Evolutionary conservation across 176 grass and related monocot genomes (phyloP).

Genomic region (Ensete ventricosum): DNA sequence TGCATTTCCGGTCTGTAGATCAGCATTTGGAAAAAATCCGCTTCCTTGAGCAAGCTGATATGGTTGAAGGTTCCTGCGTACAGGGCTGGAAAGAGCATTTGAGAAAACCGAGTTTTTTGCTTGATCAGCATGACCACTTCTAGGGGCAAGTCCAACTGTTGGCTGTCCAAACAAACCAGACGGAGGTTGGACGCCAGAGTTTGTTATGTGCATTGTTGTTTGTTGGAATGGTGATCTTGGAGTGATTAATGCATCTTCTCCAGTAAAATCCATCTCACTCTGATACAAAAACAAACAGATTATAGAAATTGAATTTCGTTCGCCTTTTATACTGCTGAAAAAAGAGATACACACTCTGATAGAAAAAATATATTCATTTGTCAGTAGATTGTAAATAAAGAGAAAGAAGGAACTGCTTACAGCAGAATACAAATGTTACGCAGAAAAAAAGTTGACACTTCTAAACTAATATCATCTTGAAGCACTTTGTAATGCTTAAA

Average conservation of each 20-base stretch:
- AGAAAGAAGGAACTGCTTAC: too few relatives aligned
- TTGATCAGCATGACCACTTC: conserved; percentile 26
- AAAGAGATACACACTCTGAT: too few relatives aligned
- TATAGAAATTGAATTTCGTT: neutral
- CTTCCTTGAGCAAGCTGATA: conserved; percentile 20
- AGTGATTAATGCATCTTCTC: conserved; percentile 22
- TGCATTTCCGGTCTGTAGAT: conserved; percentile 1
- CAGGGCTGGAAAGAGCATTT: conserved; percentile 29
- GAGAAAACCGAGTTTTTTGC: conserved; percentile 15
- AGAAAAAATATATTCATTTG: too few relatives aligned
- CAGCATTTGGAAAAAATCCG: conserved; percentile 11
- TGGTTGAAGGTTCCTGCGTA: conserved; percentile 7
- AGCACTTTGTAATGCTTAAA: too few relatives aligned
- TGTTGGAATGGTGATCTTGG: conserved; percentile 23
- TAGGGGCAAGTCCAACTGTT: conserved; percentile 19
- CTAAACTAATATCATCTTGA: too few relatives aligned
- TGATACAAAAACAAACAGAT: conserved; percentile 11
- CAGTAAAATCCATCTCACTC: conserved; percentile 40
- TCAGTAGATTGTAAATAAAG: too few relatives aligned
- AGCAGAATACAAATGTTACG: too few relatives aligned
- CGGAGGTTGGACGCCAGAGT: conserved; percentile 17
- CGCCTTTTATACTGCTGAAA: neutral
- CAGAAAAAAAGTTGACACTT: too few relatives aligned
- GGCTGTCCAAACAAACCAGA: conserved; percentile 30
- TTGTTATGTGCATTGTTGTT: conserved; percentile 7